Evolutionary conservation across 768 basidiomycete species (phyloP), one percentile per base, ranked within the genome.

Genomic region (Boletus sp.): DNA sequence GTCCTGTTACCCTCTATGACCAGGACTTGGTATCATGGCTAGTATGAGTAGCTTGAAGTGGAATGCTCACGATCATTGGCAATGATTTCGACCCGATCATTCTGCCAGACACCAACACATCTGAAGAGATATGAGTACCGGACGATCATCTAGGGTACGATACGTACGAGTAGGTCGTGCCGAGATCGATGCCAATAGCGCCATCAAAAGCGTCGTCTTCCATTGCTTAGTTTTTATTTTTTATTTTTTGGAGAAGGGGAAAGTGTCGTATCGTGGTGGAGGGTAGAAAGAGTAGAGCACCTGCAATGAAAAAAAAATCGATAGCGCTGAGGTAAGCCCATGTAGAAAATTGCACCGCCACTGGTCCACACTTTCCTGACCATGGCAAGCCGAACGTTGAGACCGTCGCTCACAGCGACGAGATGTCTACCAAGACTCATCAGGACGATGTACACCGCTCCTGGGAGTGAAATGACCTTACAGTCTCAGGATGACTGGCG

Each of bases 21-120:
- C 29, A 51, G 28, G 40, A 29, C 51, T 58, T 37, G 32, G 44
- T 47, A 51, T 49, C 20, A 52, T 29, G 33, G 17, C 17, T 17
- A 11, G 28, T 12, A 47, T 17, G 14, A 10, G 40, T 54, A 46
- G 37, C 20, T 32, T 49, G 10, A 52, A 52, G 55, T 54, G 44
- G 37, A 14, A 52, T 47, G 80, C 90, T 76, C 66, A 92, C 90
- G 92, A 83, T 94, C 92, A 70, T 94, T 94, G 79, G 92, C 89
- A 73, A 98, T 98, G 81, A 98, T 98, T 77, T 98, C 95, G 69
- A 98, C 95, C 70, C 96, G 94, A 84, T 98, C 96, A 77, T 97
- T 94, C 84, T 96, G 93, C 95, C 95, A 98, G 71, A 98, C 94
- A 80, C 94, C 96, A 67, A 98, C 96, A 75, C 95, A 98, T 47